Percentiles rank a stretch among this genome's conserved stretches.
These are phyloP conservation scores for Termitomyces sp. DNA, from an alignment of 768 basidiomycete genomes.

Conservation along the genomic window DNA sequence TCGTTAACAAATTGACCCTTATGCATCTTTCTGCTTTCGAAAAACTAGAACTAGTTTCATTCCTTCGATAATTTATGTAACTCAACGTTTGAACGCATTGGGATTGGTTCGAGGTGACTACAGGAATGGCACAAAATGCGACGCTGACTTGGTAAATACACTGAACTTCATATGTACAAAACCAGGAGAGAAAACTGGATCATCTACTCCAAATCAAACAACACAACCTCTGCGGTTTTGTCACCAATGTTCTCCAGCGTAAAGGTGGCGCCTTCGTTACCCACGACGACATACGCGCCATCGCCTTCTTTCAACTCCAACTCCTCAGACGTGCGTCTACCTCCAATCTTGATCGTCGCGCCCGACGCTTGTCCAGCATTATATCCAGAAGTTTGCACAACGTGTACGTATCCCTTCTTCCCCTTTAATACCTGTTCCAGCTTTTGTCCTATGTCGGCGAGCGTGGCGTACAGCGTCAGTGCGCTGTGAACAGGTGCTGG, in stretches of 20 bases:
- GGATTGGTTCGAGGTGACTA: background rate
- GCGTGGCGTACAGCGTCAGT: slow-evolving; percentile 67
- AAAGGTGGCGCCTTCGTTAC: slow-evolving; percentile 32
- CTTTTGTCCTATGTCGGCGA: slow-evolving; percentile 54
- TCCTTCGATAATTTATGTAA: background rate
- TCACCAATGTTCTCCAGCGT: slow-evolving; percentile 62
- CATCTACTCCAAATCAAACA: slow-evolving; percentile 68
- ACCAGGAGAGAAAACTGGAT: background rate
- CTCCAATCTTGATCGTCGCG: slow-evolving; percentile 47
- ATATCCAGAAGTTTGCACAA: slow-evolving; percentile 82
- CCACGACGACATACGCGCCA: slow-evolving; percentile 67
- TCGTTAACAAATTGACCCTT: background rate
- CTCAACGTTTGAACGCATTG: background rate
- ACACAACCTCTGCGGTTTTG: slow-evolving; percentile 61
- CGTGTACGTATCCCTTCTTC: slow-evolving; percentile 75
- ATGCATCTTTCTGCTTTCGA: background rate
- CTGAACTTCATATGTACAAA: background rate
- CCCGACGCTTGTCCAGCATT: slow-evolving; percentile 53
- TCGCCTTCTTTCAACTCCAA: slow-evolving; percentile 79
- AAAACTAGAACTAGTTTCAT: background rate
- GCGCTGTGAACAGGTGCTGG: slow-evolving; percentile 77
- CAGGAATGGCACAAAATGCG: background rate
- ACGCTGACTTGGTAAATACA: background rate
- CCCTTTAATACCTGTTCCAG: slow-evolving; percentile 48
- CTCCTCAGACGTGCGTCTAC: slow-evolving; percentile 25